Percentiles rank a stretch among this genome's conserved stretches.
Evolutionary conservation across 2,329 filamentous ascomycete genomes (phyloP).

Genomic region (Cytospora piceicola): DNA sequence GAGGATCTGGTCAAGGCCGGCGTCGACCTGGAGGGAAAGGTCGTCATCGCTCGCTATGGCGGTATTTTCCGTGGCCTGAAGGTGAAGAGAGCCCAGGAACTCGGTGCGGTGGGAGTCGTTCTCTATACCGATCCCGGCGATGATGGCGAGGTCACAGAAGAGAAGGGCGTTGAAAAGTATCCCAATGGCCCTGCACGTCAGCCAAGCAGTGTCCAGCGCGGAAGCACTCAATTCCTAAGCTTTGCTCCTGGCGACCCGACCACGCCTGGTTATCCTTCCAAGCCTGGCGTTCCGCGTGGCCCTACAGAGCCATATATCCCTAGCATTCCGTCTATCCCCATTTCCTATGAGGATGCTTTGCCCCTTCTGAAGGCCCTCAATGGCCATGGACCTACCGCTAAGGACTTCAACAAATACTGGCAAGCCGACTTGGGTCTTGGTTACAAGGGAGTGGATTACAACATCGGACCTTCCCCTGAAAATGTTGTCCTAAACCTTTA

Average conservation of each 20-base stretch:
- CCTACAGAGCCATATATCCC: constrained; percentile 67
- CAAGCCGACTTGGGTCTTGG: constrained; percentile 54
- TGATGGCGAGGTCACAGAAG: constrained; percentile 73
- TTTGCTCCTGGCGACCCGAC: constrained; percentile 69
- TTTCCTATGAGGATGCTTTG: constrained; percentile 76
- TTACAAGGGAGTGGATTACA: constrained; percentile 49
- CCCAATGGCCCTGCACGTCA: constrained; percentile 76
- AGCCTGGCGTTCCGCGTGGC: constrained; percentile 69
- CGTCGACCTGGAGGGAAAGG: constrained; percentile 73
- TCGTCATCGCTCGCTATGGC: constrained; percentile 78
- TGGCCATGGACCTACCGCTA: constrained; percentile 71
- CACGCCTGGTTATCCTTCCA: constrained; percentile 80
- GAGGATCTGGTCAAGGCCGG: constrained; percentile 71
- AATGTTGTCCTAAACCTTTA: constrained; percentile 65
- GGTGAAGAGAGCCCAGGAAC: constrained; percentile 78
- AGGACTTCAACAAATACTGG: constrained; percentile 66
- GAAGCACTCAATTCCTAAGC: constrained; percentile 74
- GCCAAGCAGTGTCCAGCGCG: constrained; percentile 77
- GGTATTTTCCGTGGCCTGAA: constrained; percentile 79
- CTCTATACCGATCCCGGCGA: constrained; percentile 78
- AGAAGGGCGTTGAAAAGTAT: constrained; percentile 73
- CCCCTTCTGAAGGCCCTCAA: constrained; percentile 79
- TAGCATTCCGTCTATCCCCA: constrained; percentile 77
- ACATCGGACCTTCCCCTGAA: constrained; percentile 52
- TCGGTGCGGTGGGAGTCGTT: constrained; percentile 73